These are phyloP conservation scores for Cladosporium sp. DNA, from an alignment of 2,329 filamentous ascomycete genomes.

Conservation along the genomic window DNA sequence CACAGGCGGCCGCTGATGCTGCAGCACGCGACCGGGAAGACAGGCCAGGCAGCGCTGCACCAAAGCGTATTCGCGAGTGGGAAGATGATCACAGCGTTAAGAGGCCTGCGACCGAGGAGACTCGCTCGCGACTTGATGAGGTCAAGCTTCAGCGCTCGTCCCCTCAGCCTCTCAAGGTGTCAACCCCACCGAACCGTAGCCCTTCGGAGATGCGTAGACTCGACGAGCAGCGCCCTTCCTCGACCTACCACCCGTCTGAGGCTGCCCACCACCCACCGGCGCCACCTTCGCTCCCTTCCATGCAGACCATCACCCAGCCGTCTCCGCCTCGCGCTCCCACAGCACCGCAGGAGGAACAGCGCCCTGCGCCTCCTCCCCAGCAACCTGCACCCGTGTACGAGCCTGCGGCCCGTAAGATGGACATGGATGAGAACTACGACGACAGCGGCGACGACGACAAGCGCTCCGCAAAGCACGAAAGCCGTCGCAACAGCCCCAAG, in stretches of 20 bases:
- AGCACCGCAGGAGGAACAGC: conserved; percentile 39
- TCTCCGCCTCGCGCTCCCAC: conserved; percentile 51
- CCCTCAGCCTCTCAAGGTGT: conserved; percentile 41
- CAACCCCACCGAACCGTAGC: conserved; percentile 68
- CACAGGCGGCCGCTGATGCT: conserved; percentile 58
- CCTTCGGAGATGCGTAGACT: conserved; percentile 63
- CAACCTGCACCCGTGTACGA: conserved; percentile 54
- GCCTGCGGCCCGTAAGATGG: conserved; percentile 88
- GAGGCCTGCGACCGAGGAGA: conserved; percentile 86
- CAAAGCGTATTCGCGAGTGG: conserved; percentile 88
- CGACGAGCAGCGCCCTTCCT: conserved; percentile 59
- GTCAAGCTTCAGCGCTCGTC: conserved; percentile 65
- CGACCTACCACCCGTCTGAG: conserved; percentile 82
- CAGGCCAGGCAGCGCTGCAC: conserved; percentile 69
- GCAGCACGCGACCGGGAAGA: conserved; percentile 63
- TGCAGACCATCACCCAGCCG: conserved; percentile 42
- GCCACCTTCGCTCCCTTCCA: conserved; percentile 45
- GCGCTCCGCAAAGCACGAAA: conserved; percentile 41
- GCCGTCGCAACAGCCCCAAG: conserved; percentile 41
- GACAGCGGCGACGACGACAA: conserved; percentile 85
- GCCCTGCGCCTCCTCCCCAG: conserved; percentile 20
- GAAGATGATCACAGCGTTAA: conserved; percentile 70
- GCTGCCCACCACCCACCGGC: conserved; percentile 70
- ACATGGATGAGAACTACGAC: conserved; percentile 96
- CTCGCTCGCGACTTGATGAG: conserved; percentile 78